Percentiles rank a stretch among this genome's conserved stretches.
phyloP scores from a whole-genome alignment of 495 filamentous ascomycete species.

The Annulohypoxylon moriforme region DNA sequence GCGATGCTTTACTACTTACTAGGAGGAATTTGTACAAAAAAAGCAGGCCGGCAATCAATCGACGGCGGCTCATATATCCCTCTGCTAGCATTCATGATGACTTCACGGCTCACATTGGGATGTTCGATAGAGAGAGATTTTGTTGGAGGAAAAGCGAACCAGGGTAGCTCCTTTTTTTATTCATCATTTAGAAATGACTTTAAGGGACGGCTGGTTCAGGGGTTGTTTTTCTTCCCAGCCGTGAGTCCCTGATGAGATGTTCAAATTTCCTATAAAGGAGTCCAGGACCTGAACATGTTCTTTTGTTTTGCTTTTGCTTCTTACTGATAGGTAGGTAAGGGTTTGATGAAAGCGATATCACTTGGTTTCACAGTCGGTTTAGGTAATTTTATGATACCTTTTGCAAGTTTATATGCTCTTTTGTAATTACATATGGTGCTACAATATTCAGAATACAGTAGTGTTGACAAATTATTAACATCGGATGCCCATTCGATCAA shows the following conservation, averaged over 20 bases:
- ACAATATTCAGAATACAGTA: conserved; percentile 25
- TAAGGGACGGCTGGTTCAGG: conserved; percentile 13
- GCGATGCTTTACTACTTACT: conserved; percentile 25
- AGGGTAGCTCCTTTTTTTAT: conserved; percentile 16
- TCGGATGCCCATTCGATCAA: neutral
- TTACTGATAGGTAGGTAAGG: conserved; percentile 25
- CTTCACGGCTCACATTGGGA: conserved; percentile 39
- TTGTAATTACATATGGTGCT: conserved; percentile 23
- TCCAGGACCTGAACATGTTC: conserved; percentile 27
- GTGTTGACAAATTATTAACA: neutral
- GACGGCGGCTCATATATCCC: conserved; percentile 19
- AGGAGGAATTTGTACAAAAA: conserved; percentile 38
- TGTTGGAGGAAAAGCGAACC: conserved; percentile 34
- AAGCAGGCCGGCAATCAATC: conserved; percentile 25
- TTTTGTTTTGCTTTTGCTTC: conserved; percentile 7
- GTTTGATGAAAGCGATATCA: conserved; percentile 34
- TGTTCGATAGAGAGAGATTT: conserved; percentile 38
- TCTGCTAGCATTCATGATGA: conserved; percentile 25
- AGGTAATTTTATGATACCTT: conserved; percentile 36
- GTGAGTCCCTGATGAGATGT: conserved; percentile 17
- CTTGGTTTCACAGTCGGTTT: conserved; percentile 32
- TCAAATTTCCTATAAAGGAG: conserved; percentile 30
- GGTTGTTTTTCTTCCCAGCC: conserved; percentile 3
- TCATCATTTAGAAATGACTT: conserved; percentile 27
- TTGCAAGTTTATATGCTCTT: neutral